These are phyloP conservation scores for Talaromyces nanjingensis DNA, from an alignment of 495 filamentous ascomycete genomes.

Conservation along the genomic window DNA sequence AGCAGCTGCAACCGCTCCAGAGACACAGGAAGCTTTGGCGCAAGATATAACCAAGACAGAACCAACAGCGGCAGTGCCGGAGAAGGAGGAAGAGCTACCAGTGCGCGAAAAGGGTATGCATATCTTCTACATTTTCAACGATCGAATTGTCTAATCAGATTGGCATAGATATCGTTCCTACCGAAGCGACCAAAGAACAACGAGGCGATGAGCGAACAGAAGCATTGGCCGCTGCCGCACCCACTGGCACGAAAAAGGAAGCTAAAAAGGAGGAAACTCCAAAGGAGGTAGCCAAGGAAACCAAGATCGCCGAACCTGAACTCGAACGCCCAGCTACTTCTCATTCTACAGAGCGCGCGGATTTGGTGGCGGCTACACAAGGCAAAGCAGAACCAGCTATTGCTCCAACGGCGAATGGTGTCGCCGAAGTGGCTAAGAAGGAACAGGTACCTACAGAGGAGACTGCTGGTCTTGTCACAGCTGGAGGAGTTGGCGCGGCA, in stretches of 20 bases:
- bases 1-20: slow-evolving; percentile 8
- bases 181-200: neutral
- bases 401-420: slow-evolving; percentile 15
- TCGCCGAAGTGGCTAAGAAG: slow-evolving; percentile 8
- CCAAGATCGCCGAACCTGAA: slow-evolving; percentile 17
- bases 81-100: neutral
- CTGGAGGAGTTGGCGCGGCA: slow-evolving; percentile 17
- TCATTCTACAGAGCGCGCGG: neutral
- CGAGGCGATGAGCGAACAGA: slow-evolving; percentile 3
- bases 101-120: slow-evolving; percentile 6
- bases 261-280: slow-evolving; percentile 14
- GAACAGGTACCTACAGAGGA: neutral
- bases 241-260: slow-evolving; percentile 7
- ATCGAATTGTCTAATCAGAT: neutral
- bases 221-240: neutral
- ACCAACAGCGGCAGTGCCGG: slow-evolving; percentile 11
- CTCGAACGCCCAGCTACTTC: slow-evolving; percentile 16
- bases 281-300: slow-evolving; percentile 18
- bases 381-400: slow-evolving; percentile 24
- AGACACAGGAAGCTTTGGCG: slow-evolving; percentile 14
- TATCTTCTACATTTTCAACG: neutral
- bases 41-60: slow-evolving; percentile 12
- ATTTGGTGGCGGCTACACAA: slow-evolving; percentile 15
- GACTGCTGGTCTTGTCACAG: slow-evolving; percentile 10
- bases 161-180: neutral